These are phyloP conservation scores for Xerocomus amazonicus DNA, from an alignment of 1,284 basidiomycete species.

Conservation along the genomic window DNA sequence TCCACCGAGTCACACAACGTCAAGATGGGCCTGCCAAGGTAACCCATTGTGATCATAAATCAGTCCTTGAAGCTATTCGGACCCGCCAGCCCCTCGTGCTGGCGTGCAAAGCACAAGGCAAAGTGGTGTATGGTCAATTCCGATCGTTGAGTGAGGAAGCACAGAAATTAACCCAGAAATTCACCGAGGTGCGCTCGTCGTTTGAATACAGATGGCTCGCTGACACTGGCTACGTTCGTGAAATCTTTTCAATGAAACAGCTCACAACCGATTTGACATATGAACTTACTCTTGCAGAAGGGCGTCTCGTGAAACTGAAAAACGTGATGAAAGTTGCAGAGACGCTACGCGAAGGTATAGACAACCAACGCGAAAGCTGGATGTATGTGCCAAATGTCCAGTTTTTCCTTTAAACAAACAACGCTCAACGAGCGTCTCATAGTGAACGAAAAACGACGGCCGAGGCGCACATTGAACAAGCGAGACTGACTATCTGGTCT, in stretches of 20 bases:
- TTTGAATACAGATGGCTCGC: too few species aligned
- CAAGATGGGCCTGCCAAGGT: neutral
- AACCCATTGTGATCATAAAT: constrained; percentile 1
- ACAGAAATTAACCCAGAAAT: constrained; percentile 7
- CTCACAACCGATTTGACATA: constrained; percentile 12
- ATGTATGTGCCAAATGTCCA: neutral
- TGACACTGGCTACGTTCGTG: too few species aligned
- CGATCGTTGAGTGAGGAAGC: constrained; percentile 9
- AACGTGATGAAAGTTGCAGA: neutral
- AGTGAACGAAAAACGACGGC: constrained; percentile 8
- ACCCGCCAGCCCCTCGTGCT: constrained; percentile 3
- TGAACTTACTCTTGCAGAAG: constrained; percentile 5
- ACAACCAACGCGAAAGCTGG: constrained; percentile 9
- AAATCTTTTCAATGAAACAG: too few species aligned
- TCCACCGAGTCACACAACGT: constrained; percentile 2
- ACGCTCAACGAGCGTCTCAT: neutral
- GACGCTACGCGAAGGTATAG: neutral
- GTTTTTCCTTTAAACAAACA: neutral
- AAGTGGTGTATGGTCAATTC: constrained; percentile 6
- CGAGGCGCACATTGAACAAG: constrained; percentile 10
- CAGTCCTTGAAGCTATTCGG: neutral
- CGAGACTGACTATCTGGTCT: constrained; percentile 14
- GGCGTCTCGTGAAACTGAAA: constrained; percentile 1
- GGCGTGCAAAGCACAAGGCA: constrained; percentile 11
- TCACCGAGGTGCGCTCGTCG: constrained; percentile 5